Percentiles rank a stretch among this genome's conserved stretches.
Conservation (phyloP, 176 grass and related monocot genomes). For the Cenchrus americanus region DNA sequence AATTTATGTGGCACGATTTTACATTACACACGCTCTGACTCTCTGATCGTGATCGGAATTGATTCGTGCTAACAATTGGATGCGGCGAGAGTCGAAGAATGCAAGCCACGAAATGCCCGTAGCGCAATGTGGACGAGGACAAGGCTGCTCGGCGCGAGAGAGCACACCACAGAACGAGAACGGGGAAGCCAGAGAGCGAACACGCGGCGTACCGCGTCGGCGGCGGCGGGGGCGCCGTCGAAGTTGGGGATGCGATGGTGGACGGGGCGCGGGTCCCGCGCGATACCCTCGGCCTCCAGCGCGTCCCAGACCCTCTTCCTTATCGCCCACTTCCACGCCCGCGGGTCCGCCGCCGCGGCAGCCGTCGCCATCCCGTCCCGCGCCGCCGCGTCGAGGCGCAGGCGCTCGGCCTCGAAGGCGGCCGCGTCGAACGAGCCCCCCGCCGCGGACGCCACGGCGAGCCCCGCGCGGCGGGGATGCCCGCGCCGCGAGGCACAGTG, state of each 20-base stretch:
- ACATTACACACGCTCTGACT: neutral
- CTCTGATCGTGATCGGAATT: too few relatives aligned
- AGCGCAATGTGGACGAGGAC: neutral
- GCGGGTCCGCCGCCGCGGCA: conserved; percentile 44
- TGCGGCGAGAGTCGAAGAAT: too few relatives aligned
- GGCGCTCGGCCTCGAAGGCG: conserved; percentile 73
- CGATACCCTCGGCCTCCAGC: conserved; percentile 73
- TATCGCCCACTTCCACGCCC: conserved; percentile 91
- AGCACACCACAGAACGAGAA: neutral
- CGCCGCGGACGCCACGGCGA: neutral
- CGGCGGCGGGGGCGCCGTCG: conserved; percentile 62
- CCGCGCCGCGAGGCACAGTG: conserved; percentile 8
- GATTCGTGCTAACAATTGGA: too few relatives aligned
- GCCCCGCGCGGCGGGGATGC: conserved; percentile 17
- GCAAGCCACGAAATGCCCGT: neutral
- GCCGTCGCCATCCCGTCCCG: conserved; percentile 65
- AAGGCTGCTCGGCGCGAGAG: neutral
- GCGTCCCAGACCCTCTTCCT: conserved; percentile 76
- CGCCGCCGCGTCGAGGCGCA: conserved; percentile 75
- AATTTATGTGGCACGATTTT: neutral
- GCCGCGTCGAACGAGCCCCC: conserved; percentile 64
- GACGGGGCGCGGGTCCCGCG: conserved; percentile 77
- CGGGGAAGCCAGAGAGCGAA: neutral
- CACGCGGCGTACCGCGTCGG: conserved; percentile 49
- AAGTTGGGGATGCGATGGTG: conserved; percentile 99